Conservation (phyloP, 106 monocot genomes). For the Cymbidium sinense region DNA sequence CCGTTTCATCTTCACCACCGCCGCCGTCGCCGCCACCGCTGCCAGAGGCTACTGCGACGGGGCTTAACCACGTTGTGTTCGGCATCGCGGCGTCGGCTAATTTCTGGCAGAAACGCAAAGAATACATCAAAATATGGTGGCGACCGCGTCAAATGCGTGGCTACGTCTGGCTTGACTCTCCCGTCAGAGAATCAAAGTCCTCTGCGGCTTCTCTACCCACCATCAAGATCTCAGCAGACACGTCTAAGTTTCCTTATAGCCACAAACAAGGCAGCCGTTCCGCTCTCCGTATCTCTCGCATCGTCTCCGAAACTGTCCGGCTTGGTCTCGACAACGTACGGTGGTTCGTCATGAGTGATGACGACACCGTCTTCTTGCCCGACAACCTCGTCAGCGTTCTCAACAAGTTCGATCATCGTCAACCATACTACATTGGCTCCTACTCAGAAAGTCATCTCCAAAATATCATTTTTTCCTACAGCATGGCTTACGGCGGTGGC, state of each 20-base stretch:
- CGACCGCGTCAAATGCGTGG: slow-evolving; percentile 5
- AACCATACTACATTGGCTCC: slow-evolving; percentile 61
- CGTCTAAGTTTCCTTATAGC: slow-evolving; percentile 10
- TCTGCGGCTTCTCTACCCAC: slow-evolving; percentile 29
- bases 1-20: background rate
- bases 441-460: slow-evolving; percentile 55
- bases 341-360: slow-evolving; percentile 32
- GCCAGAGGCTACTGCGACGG: slow-evolving; percentile 9
- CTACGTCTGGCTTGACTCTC: slow-evolving; percentile 10
- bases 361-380: slow-evolving; percentile 55
- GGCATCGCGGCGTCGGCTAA: slow-evolving; percentile 52
- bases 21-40: background rate
- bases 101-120: slow-evolving; percentile 36
- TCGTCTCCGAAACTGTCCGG: slow-evolving; percentile 39
- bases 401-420: slow-evolving; percentile 40
- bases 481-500: slow-evolving; percentile 71
- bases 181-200: slow-evolving; percentile 18
- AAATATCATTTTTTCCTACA: slow-evolving; percentile 59
- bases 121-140: slow-evolving; percentile 8
- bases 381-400: slow-evolving; percentile 5
- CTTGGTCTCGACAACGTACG: background rate
- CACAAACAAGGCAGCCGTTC: slow-evolving; percentile 8
- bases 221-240: slow-evolving; percentile 59
- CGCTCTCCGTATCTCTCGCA: slow-evolving; percentile 53
- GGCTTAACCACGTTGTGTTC: slow-evolving; percentile 47